These are phyloP conservation scores for Zalaria sp. DNA, from an alignment of 2,329 filamentous ascomycete genomes.

Conservation along the genomic window DNA sequence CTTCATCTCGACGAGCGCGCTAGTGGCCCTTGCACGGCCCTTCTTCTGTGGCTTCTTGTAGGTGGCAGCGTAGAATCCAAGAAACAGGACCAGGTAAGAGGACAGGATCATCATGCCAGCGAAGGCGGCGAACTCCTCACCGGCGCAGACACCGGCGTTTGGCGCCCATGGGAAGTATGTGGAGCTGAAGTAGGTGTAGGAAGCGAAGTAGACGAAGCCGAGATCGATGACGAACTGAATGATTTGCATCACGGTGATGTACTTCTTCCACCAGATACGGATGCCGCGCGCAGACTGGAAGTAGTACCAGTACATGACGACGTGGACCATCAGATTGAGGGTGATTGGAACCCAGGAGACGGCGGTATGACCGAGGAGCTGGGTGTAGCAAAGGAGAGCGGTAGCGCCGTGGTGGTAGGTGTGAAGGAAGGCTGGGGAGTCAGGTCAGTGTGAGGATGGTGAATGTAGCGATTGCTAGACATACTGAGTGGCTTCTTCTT, in stretches of 20 bases:
- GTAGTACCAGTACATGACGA: slow-evolving; percentile 99
- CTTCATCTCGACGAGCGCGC: slow-evolving; percentile 74
- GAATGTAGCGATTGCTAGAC: slow-evolving; percentile 12
- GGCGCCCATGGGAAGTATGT: slow-evolving; percentile 79
- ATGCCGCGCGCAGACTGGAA: slow-evolving; percentile 96
- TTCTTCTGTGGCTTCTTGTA: slow-evolving; percentile 79
- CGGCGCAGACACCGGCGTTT: slow-evolving; percentile 73
- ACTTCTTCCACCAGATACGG: slow-evolving; percentile 99
- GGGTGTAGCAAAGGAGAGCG: slow-evolving; percentile 93
- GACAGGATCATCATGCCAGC: slow-evolving; percentile 82
- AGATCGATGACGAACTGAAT: slow-evolving; percentile 95
- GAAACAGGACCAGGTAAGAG: slow-evolving; percentile 95
- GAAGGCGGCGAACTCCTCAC: slow-evolving; percentile 93
- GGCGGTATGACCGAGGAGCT: slow-evolving; percentile 81
- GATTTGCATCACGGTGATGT: slow-evolving; percentile 96
- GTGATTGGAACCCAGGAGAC: slow-evolving; percentile 93
- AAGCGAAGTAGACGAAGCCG: slow-evolving; percentile 95
- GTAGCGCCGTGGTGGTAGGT: slow-evolving; percentile 98
- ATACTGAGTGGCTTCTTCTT: slow-evolving; percentile 97
- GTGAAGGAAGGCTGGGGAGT: slow-evolving; percentile 65
- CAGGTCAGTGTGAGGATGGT: slow-evolving; percentile 11
- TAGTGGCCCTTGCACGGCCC: slow-evolving; percentile 61
- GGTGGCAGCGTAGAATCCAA: slow-evolving; percentile 95
- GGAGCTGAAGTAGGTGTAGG: slow-evolving; percentile 95
- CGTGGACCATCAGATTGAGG: slow-evolving; percentile 86